Evolutionary conservation across 129 eudicot genomes (phyloP).

Genomic region (Calendula officinalis): DNA sequence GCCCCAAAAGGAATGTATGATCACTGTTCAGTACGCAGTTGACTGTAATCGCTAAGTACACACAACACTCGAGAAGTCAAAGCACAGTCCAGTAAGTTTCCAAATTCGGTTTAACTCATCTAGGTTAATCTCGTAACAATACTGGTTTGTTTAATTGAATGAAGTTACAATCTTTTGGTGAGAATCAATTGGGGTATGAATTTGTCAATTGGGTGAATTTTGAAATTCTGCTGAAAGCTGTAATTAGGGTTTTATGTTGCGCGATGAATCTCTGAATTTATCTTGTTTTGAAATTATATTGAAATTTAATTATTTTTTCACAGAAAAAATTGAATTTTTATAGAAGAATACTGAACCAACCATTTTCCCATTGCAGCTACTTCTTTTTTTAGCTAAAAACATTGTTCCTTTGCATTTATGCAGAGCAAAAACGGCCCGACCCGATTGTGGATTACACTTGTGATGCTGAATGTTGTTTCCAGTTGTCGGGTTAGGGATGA

Average conservation of each 20-base stretch:
- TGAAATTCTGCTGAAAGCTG: background rate
- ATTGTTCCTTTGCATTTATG: background rate
- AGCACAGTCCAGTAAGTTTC: constrained; percentile 29
- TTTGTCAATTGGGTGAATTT: constrained; percentile 6
- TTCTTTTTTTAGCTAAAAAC: no score
- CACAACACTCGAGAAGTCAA: constrained; percentile 32
- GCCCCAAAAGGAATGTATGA: constrained; percentile 19
- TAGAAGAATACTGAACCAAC: no score
- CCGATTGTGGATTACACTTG: constrained; percentile 41
- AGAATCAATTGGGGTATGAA: constrained; percentile 7
- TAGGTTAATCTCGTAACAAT: background rate
- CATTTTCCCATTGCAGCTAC: no score
- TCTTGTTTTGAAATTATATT: background rate
- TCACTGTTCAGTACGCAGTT: constrained; percentile 16
- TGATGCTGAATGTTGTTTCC: constrained; percentile 98
- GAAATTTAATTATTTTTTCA: constrained; percentile 2
- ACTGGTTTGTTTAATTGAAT: constrained; percentile 1
- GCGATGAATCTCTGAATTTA: background rate
- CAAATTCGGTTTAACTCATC: constrained; percentile 11
- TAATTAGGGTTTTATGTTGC: constrained; percentile 23
- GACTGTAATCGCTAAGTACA: constrained; percentile 16
- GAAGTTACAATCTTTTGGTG: constrained; percentile 20
- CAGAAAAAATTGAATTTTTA: no score
- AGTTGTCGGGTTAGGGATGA: constrained; percentile 80
- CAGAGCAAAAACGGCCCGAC: constrained; percentile 28